These are phyloP conservation scores for Calonectria pteridis DNA, from an alignment of 2,329 filamentous ascomycete genomes.

Conservation along the genomic window DNA sequence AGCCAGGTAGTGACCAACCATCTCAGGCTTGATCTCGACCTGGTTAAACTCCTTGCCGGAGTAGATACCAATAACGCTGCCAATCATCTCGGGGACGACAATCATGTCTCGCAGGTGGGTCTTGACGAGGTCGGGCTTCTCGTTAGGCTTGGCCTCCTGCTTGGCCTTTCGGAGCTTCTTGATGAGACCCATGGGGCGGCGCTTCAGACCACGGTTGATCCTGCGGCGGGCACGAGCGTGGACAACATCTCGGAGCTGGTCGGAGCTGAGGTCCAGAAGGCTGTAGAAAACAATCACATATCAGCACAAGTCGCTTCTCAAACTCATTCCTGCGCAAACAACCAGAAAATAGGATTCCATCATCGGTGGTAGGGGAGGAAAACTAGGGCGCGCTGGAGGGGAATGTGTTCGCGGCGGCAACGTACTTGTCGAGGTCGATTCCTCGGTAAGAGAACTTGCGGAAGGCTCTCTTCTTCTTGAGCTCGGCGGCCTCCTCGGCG, in stretches of 20 bases:
- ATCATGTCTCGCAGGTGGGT: slow-evolving; percentile 99
- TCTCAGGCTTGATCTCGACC: slow-evolving; percentile 99
- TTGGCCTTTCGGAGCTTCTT: slow-evolving; percentile 99
- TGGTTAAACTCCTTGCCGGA: slow-evolving; percentile 99
- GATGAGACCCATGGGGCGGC: slow-evolving; percentile 99
- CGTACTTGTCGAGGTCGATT: slow-evolving; percentile 99
- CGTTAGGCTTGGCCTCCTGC: slow-evolving; percentile 98
- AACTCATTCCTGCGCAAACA: slow-evolving; percentile 19
- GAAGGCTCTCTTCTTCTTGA: slow-evolving; percentile 99
- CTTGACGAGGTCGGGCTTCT: slow-evolving; percentile 99
- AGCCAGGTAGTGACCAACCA: slow-evolving; percentile 99
- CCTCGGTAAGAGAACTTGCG: slow-evolving; percentile 99
- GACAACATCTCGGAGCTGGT: slow-evolving; percentile 99
- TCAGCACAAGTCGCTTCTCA: slow-evolving; percentile 37
- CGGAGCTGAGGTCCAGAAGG: slow-evolving; percentile 98
- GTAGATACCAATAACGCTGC: slow-evolving; percentile 98
- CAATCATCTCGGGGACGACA: slow-evolving; percentile 99
- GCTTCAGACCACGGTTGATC: slow-evolving; percentile 99
- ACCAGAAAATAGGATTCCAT: slow-evolving; percentile 14
- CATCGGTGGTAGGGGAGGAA: slow-evolving; percentile 43
- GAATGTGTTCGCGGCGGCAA: slow-evolving; percentile 44
- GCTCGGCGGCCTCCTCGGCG: slow-evolving; percentile 97
- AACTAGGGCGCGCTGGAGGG: slow-evolving; percentile 42
- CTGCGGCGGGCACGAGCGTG: slow-evolving; percentile 98
- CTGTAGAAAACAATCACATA: slow-evolving; percentile 60